Evolutionary conservation across 202 grass and related monocot genomes (phyloP).

Genomic region (Carex arenaria): DNA sequence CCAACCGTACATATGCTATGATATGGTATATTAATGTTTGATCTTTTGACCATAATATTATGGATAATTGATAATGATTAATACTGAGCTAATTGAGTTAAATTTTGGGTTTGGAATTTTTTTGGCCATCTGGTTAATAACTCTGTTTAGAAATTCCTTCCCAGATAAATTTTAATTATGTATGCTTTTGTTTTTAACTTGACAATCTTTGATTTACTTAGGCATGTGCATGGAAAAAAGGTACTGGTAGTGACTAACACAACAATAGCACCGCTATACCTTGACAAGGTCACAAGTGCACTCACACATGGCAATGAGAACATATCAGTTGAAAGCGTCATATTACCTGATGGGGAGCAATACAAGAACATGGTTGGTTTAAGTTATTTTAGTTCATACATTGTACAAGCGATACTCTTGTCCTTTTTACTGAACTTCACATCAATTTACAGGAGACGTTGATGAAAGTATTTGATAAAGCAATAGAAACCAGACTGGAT

Average conservation of each 20-base stretch:
- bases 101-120: not conserved
- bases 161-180: not conserved
- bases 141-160: not conserved
- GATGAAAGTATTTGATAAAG: conserved; percentile 95
- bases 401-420: not conserved
- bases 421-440: not conserved
- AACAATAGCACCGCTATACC: conserved; percentile 74
- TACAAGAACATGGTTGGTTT: conserved; percentile 90
- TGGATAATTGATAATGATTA: not conserved
- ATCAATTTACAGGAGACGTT: conserved; percentile 53
- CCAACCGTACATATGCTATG: not conserved
- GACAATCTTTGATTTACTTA: conserved; percentile 15
- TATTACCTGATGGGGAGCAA: conserved; percentile 87
- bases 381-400: not conserved
- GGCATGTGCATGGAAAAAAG: conserved; percentile 91
- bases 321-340: conserved; percentile 76
- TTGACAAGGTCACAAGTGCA: conserved; percentile 83
- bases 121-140: not conserved
- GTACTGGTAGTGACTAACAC: conserved; percentile 97
- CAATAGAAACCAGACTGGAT: conserved; percentile 60
- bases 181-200: not conserved
- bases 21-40: not conserved
- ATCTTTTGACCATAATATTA: not conserved
- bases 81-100: not conserved
- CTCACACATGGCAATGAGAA: conserved; percentile 63